These are phyloP conservation scores for Leptographium flavum DNA, from an alignment of 2,329 filamentous ascomycete species.

Conservation along the genomic window DNA sequence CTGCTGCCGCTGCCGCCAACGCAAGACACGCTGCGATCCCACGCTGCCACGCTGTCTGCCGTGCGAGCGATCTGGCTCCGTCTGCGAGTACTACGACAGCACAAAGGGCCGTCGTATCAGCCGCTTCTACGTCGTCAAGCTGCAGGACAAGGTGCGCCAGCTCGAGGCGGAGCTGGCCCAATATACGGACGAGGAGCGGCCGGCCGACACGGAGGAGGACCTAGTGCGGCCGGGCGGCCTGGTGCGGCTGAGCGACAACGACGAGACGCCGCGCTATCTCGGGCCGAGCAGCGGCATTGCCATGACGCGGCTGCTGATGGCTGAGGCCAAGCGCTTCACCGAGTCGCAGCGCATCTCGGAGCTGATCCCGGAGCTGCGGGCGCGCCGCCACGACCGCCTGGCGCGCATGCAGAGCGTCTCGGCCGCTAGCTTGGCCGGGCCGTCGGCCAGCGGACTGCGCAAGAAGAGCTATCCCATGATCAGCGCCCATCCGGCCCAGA, in stretches of 20 bases:
- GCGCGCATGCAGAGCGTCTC: conserved; percentile 53
- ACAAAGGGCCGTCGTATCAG: conserved; percentile 75
- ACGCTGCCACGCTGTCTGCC: conserved; percentile 81
- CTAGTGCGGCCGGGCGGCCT: conserved; percentile 77
- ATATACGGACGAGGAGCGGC: conserved; percentile 63
- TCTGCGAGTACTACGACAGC: conserved; percentile 92
- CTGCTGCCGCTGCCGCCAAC: conserved; percentile 69
- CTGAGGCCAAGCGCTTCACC: conserved; percentile 87
- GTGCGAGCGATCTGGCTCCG: conserved; percentile 80
- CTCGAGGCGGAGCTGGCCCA: conserved; percentile 71
- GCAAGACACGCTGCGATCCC: conserved; percentile 93
- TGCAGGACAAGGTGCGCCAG: conserved; percentile 73
- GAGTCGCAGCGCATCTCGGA: conserved; percentile 85
- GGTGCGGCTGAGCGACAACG: conserved; percentile 69
- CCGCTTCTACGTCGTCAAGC: conserved; percentile 79
- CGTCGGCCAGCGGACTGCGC: conserved; percentile 38
- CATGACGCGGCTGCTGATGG: conserved; percentile 90
- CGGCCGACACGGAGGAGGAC: conserved; percentile 67
- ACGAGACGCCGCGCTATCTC: conserved; percentile 76
- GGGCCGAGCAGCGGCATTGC: conserved; percentile 92
- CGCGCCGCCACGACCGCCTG: conserved; percentile 35
- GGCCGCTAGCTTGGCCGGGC: conserved; percentile 28
- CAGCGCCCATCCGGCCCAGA: conserved; percentile 66
- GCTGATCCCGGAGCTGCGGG: conserved; percentile 63
- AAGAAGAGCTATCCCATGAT: conserved; percentile 87